Percentiles rank a stretch among this genome's conserved stretches.
Conservation (phyloP, 345 rosid species). For the Capsella bursapastoris region DNA sequence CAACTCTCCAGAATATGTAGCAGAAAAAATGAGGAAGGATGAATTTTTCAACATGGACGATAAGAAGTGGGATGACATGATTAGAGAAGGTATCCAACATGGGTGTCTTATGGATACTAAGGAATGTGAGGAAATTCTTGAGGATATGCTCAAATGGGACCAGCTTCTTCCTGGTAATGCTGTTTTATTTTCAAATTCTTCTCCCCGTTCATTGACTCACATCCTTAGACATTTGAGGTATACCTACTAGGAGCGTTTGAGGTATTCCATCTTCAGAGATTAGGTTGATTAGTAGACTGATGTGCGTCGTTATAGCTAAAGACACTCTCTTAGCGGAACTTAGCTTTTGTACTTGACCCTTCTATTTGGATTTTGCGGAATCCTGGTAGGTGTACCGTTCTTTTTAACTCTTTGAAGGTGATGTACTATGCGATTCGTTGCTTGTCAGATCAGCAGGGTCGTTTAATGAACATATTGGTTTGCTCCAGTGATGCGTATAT, state of each 20-base stretch:
- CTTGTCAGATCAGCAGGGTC: slow-evolving; percentile 16
- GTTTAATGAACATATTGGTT: slow-evolving; percentile 14
- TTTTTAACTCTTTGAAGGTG: slow-evolving; percentile 14
- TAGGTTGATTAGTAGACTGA: not conserved
- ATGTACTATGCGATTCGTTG: not conserved
- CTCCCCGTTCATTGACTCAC: not conserved
- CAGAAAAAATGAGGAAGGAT: slow-evolving; percentile 61
- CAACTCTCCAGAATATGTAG: slow-evolving; percentile 56
- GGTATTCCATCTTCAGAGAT: slow-evolving; percentile 2
- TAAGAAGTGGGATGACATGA: slow-evolving; percentile 82
- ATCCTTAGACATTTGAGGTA: slow-evolving; percentile 8
- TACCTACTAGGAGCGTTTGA: slow-evolving; percentile 6
- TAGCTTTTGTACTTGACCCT: slow-evolving; percentile 13
- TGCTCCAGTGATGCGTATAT: slow-evolving; percentile 11
- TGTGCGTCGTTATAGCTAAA: slow-evolving; percentile 1
- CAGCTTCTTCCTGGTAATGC: slow-evolving; percentile 83
- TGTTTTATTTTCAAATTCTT: not conserved
- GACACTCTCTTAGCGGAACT: not conserved
- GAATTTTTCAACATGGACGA: slow-evolving; percentile 82
- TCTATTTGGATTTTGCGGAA: not conserved
- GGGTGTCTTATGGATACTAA: slow-evolving; percentile 71
- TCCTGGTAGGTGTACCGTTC: slow-evolving; percentile 9
- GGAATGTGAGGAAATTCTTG: slow-evolving; percentile 81
- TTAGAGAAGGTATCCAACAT: slow-evolving; percentile 63
- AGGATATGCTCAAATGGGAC: slow-evolving; percentile 93